phyloP scores from a whole-genome alignment of 305 asterid genomes.

The Fraxinus xanthoxyloides region DNA sequence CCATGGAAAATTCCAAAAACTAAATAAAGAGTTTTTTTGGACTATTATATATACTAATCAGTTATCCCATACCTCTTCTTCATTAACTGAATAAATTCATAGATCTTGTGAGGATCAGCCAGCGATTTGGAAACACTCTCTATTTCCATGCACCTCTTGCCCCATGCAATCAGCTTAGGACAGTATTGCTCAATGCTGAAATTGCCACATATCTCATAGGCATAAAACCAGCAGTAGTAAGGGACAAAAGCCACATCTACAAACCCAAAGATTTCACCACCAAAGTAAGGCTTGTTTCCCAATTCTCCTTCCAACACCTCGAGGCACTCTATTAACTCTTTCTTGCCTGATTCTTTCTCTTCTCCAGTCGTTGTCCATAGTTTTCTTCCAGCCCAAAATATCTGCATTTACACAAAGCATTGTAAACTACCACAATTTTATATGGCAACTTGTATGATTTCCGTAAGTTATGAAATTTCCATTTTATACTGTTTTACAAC shows the following conservation, averaged over 20 bases:
- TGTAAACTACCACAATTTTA: not conserved
- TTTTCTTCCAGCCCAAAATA: slow-evolving; percentile 26
- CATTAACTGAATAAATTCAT: slow-evolving; percentile 31
- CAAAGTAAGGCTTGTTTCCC: slow-evolving; percentile 38
- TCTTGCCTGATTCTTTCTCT: slow-evolving; percentile 45
- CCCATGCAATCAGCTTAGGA: slow-evolving; percentile 46
- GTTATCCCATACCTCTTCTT: slow-evolving; percentile 31
- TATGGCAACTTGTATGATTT: not conserved
- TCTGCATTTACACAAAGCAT: slow-evolving; percentile 16
- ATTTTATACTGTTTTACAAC: not conserved
- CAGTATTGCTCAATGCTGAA: slow-evolving; percentile 35
- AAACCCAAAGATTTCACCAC: slow-evolving; percentile 45
- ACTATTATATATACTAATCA: not conserved
- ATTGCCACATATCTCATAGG: slow-evolving; percentile 38
- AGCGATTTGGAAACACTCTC: slow-evolving; percentile 44
- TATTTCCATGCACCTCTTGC: slow-evolving; percentile 43
- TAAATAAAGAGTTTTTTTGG: not conserved
- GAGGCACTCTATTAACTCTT: slow-evolving; percentile 17
- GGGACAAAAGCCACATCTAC: slow-evolving; percentile 39
- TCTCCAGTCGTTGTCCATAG: slow-evolving; percentile 37
- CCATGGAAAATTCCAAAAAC: not conserved
- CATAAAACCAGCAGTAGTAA: slow-evolving; percentile 38
- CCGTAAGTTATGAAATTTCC: not conserved
- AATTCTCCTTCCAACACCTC: slow-evolving; percentile 38
- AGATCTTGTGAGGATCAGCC: slow-evolving; percentile 36